Percentiles rank a stretch among this genome's conserved stretches.
These are phyloP conservation scores for Aspergillus pseudoterreus DNA, from an alignment of 2,329 filamentous ascomycete species.

Conservation along the genomic window DNA sequence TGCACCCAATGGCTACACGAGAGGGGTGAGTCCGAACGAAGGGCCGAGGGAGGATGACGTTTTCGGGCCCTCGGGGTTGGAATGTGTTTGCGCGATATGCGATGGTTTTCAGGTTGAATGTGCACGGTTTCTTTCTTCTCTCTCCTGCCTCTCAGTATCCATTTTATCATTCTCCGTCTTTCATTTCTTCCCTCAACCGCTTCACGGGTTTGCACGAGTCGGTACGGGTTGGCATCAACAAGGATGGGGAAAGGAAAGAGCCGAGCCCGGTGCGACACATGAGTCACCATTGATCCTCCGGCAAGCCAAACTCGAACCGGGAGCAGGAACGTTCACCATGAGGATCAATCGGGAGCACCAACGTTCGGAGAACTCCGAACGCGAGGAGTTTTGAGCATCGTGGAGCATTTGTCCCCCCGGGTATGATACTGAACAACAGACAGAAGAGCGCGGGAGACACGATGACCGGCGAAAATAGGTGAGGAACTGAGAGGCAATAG, in stretches of 20 bases:
- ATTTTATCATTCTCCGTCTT: not conserved
- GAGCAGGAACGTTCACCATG: not conserved
- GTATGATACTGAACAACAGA: too few relatives aligned
- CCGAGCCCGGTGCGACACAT: not conserved
- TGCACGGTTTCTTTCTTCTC: not conserved
- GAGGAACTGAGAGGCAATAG: not conserved
- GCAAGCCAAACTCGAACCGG: too few relatives aligned
- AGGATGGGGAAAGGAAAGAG: not conserved
- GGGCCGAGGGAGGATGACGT: not conserved
- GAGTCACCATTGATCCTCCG: not conserved
- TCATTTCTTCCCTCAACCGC: not conserved
- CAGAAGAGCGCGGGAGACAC: too few relatives aligned
- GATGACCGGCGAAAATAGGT: not conserved
- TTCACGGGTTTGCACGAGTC: not conserved
- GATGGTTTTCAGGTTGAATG: not conserved
- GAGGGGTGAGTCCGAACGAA: not conserved
- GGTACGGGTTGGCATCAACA: not conserved
- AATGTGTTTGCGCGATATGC: not conserved
- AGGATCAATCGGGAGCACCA: too few relatives aligned
- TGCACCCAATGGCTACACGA: not conserved
- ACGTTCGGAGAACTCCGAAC: not conserved
- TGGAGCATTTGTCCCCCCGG: too few relatives aligned
- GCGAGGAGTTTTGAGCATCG: not conserved
- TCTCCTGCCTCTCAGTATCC: too few relatives aligned
- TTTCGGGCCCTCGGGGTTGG: not conserved